Conservation (phyloP, 768 basidiomycete genomes). For the Holtermannia corniformis region DNA sequence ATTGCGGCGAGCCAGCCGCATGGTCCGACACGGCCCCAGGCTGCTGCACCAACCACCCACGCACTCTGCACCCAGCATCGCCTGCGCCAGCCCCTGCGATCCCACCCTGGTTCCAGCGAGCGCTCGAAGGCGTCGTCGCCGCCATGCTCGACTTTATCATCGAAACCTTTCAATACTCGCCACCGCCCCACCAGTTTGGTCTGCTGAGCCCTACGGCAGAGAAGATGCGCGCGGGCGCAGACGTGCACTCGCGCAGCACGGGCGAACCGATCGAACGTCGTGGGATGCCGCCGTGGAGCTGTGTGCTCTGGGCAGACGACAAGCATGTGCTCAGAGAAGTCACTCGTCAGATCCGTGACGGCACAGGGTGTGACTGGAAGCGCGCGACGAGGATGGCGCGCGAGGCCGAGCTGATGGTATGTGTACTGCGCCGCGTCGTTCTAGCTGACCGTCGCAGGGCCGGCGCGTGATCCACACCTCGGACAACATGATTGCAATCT, state of each 20-base stretch:
- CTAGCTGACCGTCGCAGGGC: slow-evolving; percentile 43
- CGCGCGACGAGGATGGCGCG: slow-evolving; percentile 21
- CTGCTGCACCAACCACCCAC: slow-evolving; percentile 67
- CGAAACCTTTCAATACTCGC: slow-evolving; percentile 70
- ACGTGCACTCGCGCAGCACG: slow-evolving; percentile 3
- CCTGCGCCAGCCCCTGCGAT: slow-evolving; percentile 43
- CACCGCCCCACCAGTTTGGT: slow-evolving; percentile 50
- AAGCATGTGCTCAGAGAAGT: slow-evolving; percentile 90
- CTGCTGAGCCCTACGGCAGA: slow-evolving; percentile 45
- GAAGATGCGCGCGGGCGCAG: slow-evolving; percentile 9
- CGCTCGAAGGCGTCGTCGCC: slow-evolving; percentile 61
- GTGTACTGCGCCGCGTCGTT: slow-evolving; percentile 4
- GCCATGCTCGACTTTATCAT: slow-evolving; percentile 75
- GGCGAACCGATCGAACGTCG: slow-evolving; percentile 11
- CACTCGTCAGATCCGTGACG: slow-evolving; percentile 42
- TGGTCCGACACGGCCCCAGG: slow-evolving; percentile 55
- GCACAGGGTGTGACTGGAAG: slow-evolving; percentile 22
- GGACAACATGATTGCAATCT: slow-evolving; percentile 47
- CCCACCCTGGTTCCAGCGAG: slow-evolving; percentile 50
- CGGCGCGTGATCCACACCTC: slow-evolving; percentile 76
- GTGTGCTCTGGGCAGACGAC: slow-evolving; percentile 94
- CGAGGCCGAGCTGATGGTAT: slow-evolving; percentile 27
- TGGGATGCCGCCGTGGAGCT: slow-evolving; percentile 23
- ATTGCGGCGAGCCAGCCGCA: slow-evolving; percentile 85
- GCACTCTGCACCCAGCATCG: slow-evolving; percentile 38